These are phyloP conservation scores for Juncus inflexus DNA, from an alignment of 176 grass and related monocot species.

Conservation along the genomic window DNA sequence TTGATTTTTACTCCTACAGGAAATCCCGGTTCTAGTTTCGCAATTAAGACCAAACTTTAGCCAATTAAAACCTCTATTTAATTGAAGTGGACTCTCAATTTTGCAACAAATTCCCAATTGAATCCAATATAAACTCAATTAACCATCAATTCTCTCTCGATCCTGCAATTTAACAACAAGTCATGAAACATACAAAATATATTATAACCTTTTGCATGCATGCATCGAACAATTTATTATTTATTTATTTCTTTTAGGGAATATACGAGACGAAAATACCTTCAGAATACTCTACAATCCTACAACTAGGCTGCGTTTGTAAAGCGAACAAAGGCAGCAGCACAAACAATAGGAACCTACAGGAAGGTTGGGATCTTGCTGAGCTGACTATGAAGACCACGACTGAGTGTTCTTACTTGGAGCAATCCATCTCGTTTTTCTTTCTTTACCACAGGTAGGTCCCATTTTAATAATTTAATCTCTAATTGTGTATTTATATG, in stretches of 20 bases:
- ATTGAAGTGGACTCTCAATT: too few species aligned
- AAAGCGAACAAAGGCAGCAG: conserved; percentile 68
- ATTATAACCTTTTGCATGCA: too few species aligned
- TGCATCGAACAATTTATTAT: not conserved
- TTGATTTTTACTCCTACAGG: too few species aligned
- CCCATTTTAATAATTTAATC: not conserved
- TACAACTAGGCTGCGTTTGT: conserved; percentile 94
- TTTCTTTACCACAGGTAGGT: conserved; percentile 92
- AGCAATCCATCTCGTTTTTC: conserved; percentile 81
- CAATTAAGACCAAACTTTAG: too few species aligned
- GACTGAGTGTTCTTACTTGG: conserved; percentile 87
- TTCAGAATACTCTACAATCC: conserved; percentile 57
- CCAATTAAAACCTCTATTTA: too few species aligned
- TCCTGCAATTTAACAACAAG: not conserved
- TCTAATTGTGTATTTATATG: not conserved
- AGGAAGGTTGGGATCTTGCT: conserved; percentile 81
- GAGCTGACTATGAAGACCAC: conserved; percentile 97
- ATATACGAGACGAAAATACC: conserved; percentile 94
- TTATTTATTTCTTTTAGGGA: conserved; percentile 42
- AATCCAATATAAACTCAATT: not conserved
- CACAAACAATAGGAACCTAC: conserved; percentile 47
- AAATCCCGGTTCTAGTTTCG: too few species aligned
- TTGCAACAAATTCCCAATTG: too few species aligned
- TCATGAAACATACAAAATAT: not conserved
- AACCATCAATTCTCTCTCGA: not conserved